Conservation (phyloP, 2,329 filamentous ascomycete genomes). For the Penicillium sp. region DNA sequence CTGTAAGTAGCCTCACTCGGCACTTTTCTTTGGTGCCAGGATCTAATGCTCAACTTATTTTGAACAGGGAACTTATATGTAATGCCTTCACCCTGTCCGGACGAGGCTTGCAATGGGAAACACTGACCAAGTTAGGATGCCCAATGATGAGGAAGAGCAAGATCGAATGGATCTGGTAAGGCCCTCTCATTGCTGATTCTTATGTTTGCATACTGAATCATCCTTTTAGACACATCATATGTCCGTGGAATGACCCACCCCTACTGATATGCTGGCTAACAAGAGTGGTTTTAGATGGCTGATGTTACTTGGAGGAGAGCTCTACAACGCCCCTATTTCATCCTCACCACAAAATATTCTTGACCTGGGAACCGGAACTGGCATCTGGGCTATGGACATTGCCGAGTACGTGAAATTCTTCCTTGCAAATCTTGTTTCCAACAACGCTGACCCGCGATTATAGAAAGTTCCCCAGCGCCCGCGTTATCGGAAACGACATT, state of each 20-base stretch:
- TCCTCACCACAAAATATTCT: slow-evolving; percentile 33
- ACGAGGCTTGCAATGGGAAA: not conserved
- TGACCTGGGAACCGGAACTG: slow-evolving; percentile 47
- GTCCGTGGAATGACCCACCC: slow-evolving; percentile 6
- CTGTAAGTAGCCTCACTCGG: slow-evolving; percentile 18
- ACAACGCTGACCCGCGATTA: not conserved
- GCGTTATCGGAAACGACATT: slow-evolving; percentile 41
- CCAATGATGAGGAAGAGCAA: slow-evolving; percentile 39
- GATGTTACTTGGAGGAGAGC: slow-evolving; percentile 25
- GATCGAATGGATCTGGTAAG: slow-evolving; percentile 32
- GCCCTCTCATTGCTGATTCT: not conserved
- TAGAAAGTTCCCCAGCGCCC: slow-evolving; percentile 35
- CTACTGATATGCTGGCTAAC: no score
- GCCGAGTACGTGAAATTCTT: slow-evolving; percentile 30
- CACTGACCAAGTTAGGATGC: slow-evolving; percentile 23
- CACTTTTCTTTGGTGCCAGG: not conserved
- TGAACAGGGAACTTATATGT: slow-evolving; percentile 18
- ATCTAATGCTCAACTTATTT: not conserved
- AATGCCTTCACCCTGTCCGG: not conserved
- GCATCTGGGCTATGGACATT: slow-evolving; percentile 47
- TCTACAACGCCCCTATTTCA: slow-evolving; percentile 26
- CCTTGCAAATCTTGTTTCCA: not conserved
- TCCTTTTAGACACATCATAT: slow-evolving; percentile 21
- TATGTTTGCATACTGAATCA: not conserved
- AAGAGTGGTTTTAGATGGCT: slow-evolving; percentile 17